A percentile compares a stretch with the other conserved stretches of the same genome.
phyloP scores from a whole-genome alignment of 2,329 filamentous ascomycete genomes.

The Aspergillus sp. region DNA sequence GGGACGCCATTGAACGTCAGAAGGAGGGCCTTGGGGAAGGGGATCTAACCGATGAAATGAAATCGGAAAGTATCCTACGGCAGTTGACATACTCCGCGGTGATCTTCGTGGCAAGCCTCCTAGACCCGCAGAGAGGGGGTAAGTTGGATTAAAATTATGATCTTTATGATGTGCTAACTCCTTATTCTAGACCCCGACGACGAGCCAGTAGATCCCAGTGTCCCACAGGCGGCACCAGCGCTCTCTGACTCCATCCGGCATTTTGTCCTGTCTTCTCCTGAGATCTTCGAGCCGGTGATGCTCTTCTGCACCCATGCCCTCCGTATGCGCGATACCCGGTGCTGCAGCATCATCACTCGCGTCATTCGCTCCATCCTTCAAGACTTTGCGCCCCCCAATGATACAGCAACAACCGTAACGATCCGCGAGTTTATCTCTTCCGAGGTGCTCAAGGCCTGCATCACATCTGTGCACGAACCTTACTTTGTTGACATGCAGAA shows the following conservation, averaged over 20 bases:
- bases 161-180: conserved; percentile 16
- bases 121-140: conserved; percentile 71
- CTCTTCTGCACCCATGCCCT: conserved; percentile 90
- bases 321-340: conserved; percentile 84
- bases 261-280: conserved; percentile 76
- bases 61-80: conserved; percentile 89
- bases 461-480: conserved; percentile 86
- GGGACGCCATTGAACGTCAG: conserved; percentile 69
- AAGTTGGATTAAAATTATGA: conserved; percentile 37
- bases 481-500: conserved; percentile 97
- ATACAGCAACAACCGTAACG: conserved; percentile 58
- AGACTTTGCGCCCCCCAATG: conserved; percentile 63
- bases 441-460: conserved; percentile 85
- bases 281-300: conserved; percentile 82
- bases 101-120: conserved; percentile 83
- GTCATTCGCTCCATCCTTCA: conserved; percentile 84
- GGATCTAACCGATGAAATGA: conserved; percentile 93
- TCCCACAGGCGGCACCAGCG: conserved; percentile 40
- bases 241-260: conserved; percentile 66
- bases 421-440: conserved; percentile 88
- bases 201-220: conserved; percentile 35
- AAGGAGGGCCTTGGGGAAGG: conserved; percentile 65
- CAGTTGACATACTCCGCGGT: conserved; percentile 92
- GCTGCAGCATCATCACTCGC: conserved; percentile 79
- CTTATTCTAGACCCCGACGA: conserved; percentile 37